Evolutionary conservation across 2,329 filamentous ascomycete species (phyloP), one percentile per base, ranked within the genome.

Genomic region (Aspergillus jensenii): DNA sequence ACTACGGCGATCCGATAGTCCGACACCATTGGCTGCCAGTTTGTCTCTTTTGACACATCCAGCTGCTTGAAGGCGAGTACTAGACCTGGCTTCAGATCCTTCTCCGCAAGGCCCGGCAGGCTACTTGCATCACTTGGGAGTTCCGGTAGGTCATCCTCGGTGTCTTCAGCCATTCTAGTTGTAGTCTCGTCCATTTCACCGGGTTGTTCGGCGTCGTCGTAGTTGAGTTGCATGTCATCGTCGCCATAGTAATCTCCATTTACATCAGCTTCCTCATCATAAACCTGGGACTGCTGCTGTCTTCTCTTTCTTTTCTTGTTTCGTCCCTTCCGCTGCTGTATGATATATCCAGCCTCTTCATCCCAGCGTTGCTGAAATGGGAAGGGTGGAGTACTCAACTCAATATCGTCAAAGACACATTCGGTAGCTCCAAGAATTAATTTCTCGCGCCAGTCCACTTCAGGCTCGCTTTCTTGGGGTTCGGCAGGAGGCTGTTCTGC

Each of bases 331-430:
- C 64, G 71, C 61, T 72, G 71, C 56, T 67, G 74, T 62, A 79
- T 80, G 67, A 63, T 69, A 50, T 68, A 63, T 53, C 84, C 82
- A 67, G 93, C 90, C 60, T 91, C 88, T 3, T 85, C 83, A 73
- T 96, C 91, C 93, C 93, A 97, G 47, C 90, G 84, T 72, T 97
- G 92, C 15, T 90, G 81, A 72, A 97, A 97, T 0, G 93, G 93
- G 68, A 96, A 97, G 0, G 93, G 90, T 0, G 93, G 93, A 35
- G 90, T 83, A 53, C 84, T 89, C 46, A 96, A 79, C 33, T 83
- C 77, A 40, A 91, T 77, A 5, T 81, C 83, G 31, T 90, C 83
- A n/a, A 90, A 82, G 61, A 87, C 85, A 74, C 93, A 97, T 72
- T 98, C 93, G 1, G 96, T 90, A 21, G 91, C 93, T 23, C 84